Evolutionary conservation across 202 grass and related monocot species (phyloP).

Genomic region (Zizania palustris): DNA sequence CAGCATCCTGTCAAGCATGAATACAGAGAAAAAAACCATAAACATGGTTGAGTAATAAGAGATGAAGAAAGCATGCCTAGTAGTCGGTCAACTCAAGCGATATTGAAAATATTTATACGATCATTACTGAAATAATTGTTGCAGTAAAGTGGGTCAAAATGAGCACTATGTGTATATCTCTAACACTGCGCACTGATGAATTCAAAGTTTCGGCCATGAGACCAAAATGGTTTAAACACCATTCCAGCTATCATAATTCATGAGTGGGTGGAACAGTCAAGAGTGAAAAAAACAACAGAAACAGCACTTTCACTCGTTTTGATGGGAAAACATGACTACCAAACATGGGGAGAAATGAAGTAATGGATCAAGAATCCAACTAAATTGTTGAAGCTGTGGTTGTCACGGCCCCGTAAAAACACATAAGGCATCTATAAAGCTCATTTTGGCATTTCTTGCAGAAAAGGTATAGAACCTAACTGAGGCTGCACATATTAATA

Average conservation of each 20-base stretch:
- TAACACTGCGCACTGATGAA: neutral
- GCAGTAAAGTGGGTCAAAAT: neutral
- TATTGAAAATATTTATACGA: neutral
- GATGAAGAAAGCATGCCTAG: neutral
- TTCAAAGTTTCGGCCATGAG: conserved; percentile 26
- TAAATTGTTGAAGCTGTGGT: conserved; percentile 8
- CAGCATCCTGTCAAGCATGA: conserved; percentile 61
- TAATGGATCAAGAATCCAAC: neutral
- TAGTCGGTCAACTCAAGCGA: neutral
- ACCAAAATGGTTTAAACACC: neutral
- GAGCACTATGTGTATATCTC: neutral
- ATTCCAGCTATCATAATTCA: conserved; percentile 4
- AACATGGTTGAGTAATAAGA: conserved; percentile 30
- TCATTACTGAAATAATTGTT: neutral
- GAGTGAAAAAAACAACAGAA: neutral
- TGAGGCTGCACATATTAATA: neutral
- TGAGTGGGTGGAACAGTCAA: neutral
- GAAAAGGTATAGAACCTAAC: neutral
- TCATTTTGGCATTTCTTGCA: neutral
- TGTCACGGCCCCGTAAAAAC: neutral
- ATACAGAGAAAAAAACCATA: conserved; percentile 3
- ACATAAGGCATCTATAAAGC: neutral
- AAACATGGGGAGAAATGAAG: neutral
- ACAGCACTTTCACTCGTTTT: conserved; percentile 5
- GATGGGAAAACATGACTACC: neutral